These are phyloP conservation scores for Arabidopsis arenosa DNA, from an alignment of 345 rosid species.

Conservation along the genomic window DNA sequence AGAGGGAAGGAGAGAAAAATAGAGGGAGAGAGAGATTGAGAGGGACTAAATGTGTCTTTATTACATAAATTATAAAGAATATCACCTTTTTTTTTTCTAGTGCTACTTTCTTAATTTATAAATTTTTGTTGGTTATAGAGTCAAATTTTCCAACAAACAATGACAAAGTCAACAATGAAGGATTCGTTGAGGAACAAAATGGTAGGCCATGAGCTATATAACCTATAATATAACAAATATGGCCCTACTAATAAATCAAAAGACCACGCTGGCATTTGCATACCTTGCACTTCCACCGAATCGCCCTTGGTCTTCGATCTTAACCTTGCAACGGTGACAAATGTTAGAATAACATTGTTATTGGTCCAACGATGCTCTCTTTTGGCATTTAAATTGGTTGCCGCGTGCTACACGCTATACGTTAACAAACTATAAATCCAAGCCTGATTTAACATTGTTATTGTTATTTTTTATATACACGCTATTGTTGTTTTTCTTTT, in stretches of 20 bases:
- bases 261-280: neutral
- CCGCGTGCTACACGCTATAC: slow-evolving; percentile 3
- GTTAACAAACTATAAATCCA: neutral
- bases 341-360: neutral
- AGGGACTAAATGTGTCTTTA: too few relatives aligned
- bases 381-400: slow-evolving; percentile 10
- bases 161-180: slow-evolving; percentile 11
- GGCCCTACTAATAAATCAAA: neutral
- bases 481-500: neutral
- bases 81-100: too few relatives aligned
- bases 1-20: too few relatives aligned
- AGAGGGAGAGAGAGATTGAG: too few relatives aligned
- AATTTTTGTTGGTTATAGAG: too few relatives aligned
- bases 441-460: neutral
- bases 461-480: too few relatives aligned
- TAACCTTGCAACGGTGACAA: slow-evolving; percentile 10
- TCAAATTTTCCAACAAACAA: too few relatives aligned
- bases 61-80: too few relatives aligned
- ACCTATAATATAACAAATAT: neutral
- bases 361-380: neutral
- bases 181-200: slow-evolving; percentile 1
- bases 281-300: neutral
- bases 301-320: neutral
- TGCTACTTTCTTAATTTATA: too few relatives aligned
- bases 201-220: neutral